Conservation (phyloP, 2,329 filamentous ascomycete genomes). For the Calonectria henricotiae region DNA sequence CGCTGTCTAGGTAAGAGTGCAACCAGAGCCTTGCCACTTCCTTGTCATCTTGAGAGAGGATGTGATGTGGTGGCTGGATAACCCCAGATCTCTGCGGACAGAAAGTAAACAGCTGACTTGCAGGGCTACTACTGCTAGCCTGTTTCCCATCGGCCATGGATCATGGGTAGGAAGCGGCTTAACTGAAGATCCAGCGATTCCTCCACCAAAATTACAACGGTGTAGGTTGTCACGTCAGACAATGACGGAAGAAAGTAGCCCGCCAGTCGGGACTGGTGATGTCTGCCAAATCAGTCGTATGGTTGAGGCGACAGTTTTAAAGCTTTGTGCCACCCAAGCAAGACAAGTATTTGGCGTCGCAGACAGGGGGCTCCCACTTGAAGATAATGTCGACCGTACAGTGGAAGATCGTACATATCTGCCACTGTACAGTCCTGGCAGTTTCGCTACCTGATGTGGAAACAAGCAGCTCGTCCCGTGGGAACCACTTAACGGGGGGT, state of each 20-base stretch:
- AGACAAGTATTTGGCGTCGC: neutral
- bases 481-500: constrained; percentile 1
- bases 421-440: constrained; percentile 11
- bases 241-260: constrained; percentile 16
- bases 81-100: constrained; percentile 8
- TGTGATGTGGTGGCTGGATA: constrained; percentile 14
- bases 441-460: constrained; percentile 14
- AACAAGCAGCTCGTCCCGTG: neutral
- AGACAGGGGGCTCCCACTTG: neutral
- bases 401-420: neutral
- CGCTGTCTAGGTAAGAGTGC: neutral
- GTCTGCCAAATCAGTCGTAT: neutral
- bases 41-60: neutral
- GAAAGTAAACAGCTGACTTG: constrained; percentile 10
- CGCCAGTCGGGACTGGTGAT: neutral
- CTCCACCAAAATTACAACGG: constrained; percentile 17
- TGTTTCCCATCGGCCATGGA: constrained; percentile 1
- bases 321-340: neutral
- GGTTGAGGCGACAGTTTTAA: neutral
- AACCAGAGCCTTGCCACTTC: constrained; percentile 22
- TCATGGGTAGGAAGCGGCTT: neutral
- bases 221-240: constrained; percentile 23
- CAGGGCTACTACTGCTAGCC: constrained; percentile 14
- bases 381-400: neutral
- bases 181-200: constrained; percentile 5